phyloP scores from a whole-genome alignment of 2,329 filamentous ascomycete species.

The Dothideomycetes sp. region DNA sequence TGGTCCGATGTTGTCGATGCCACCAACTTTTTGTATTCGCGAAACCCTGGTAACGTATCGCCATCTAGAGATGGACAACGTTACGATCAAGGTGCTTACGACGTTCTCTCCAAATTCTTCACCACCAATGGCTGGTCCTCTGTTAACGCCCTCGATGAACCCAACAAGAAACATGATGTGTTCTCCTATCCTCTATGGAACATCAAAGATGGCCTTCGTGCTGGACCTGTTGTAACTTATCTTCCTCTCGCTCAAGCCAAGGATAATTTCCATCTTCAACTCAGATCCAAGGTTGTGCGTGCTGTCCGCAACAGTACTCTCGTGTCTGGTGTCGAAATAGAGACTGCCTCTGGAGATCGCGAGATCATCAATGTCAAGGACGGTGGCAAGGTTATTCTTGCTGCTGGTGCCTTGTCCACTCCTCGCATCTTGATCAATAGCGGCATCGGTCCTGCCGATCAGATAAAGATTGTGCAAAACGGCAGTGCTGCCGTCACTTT shows the following conservation, averaged over 20 bases:
- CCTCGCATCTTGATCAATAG: conserved; percentile 31
- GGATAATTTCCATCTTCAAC: conserved; percentile 38
- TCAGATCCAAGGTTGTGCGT: conserved; percentile 35
- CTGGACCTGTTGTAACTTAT: conserved; percentile 42
- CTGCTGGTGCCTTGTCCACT: conserved; percentile 26
- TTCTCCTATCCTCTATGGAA: conserved; percentile 43
- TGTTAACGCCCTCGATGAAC: conserved; percentile 38
- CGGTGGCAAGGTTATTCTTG: conserved; percentile 29
- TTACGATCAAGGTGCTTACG: conserved; percentile 42
- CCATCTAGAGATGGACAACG: conserved; percentile 38
- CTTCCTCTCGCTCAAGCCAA: conserved; percentile 38
- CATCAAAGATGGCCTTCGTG: conserved; percentile 42
- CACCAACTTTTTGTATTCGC: conserved; percentile 35
- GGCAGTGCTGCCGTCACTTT: conserved; percentile 8
- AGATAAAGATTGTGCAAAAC: conserved; percentile 28
- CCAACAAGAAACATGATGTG: conserved; percentile 38
- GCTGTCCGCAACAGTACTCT: conserved; percentile 33
- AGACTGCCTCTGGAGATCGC: conserved; percentile 16
- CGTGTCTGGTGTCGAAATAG: conserved; percentile 36
- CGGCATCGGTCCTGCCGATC: conserved; percentile 36
- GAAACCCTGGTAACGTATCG: conserved; percentile 35
- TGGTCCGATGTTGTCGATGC: conserved; percentile 40
- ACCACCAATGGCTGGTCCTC: conserved; percentile 39
- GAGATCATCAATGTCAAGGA: conserved; percentile 22
- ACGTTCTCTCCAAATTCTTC: conserved; percentile 43